phyloP scores from a whole-genome alignment of 73 alveolate species.

The Blepharisma japonicum region DNA sequence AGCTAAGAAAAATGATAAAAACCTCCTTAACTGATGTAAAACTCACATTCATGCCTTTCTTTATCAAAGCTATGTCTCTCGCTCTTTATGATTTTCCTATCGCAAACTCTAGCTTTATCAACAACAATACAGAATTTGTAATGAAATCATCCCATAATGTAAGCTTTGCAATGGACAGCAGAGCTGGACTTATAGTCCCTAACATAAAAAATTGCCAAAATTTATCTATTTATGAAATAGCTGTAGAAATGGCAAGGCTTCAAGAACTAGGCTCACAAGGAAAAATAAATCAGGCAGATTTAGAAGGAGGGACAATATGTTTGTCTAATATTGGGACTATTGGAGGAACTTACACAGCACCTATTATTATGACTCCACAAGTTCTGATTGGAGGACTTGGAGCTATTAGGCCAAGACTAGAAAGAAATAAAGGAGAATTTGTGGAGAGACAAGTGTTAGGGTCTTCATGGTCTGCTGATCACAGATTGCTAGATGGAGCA shows the following conservation, averaged over 20 bases:
- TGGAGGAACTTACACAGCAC: constrained; percentile 88
- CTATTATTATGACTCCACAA: constrained; percentile 75
- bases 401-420: constrained; percentile 51
- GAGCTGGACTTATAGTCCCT: constrained; percentile 84
- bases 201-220: constrained; percentile 68
- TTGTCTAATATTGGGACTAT: constrained; percentile 76
- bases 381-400: constrained; percentile 85
- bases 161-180: constrained; percentile 80
- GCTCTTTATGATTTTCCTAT: constrained; percentile 65
- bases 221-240: constrained; percentile 66
- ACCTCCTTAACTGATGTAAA: constrained; percentile 34
- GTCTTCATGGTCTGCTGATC: constrained; percentile 77
- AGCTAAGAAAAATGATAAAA: constrained; percentile 64
- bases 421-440: constrained; percentile 30
- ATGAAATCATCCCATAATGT: constrained; percentile 71
- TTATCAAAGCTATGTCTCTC: constrained; percentile 74
- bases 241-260: constrained; percentile 52
- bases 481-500: constrained; percentile 89
- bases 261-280: constrained; percentile 61
- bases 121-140: constrained; percentile 65
- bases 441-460: constrained; percentile 20
- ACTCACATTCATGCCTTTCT: constrained; percentile 74
- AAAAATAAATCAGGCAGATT: constrained; percentile 62
- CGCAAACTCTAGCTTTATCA: constrained; percentile 60
- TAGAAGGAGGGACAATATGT: constrained; percentile 74